Conservation (phyloP, 495 filamentous ascomycete genomes). For the Podospora bellae-mahoneyi region DNA sequence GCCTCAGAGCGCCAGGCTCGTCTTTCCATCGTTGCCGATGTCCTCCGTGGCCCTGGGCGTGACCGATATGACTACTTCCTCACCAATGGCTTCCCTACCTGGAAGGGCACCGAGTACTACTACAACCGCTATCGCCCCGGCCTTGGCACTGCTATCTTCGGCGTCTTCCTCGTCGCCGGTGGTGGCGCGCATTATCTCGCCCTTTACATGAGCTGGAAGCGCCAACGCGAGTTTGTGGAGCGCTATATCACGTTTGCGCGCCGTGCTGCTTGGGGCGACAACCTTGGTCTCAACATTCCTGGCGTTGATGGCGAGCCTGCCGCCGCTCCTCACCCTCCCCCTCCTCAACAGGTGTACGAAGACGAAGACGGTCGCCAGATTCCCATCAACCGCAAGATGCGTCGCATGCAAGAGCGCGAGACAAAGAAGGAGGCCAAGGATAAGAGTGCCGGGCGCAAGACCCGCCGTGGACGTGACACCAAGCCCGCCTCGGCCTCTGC, state of each 20-base stretch:
- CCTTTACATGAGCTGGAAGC: slow-evolving; percentile 78
- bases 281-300: slow-evolving; percentile 44
- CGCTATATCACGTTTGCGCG: slow-evolving; percentile 88
- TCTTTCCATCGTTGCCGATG: slow-evolving; percentile 74
- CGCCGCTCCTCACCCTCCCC: slow-evolving; percentile 34
- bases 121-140: slow-evolving; percentile 91
- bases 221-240: slow-evolving; percentile 85
- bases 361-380: slow-evolving; percentile 48
- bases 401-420: slow-evolving; percentile 80
- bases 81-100: slow-evolving; percentile 86
- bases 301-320: slow-evolving; percentile 54
- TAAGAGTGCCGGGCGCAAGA: slow-evolving; percentile 31
- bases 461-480: slow-evolving; percentile 17
- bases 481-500: slow-evolving; percentile 22
- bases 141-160: slow-evolving; percentile 74
- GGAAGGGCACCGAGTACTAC: slow-evolving; percentile 98
- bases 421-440: slow-evolving; percentile 61
- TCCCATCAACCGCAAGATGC: slow-evolving; percentile 79
- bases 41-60: slow-evolving; percentile 73
- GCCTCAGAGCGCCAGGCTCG: slow-evolving; percentile 78
- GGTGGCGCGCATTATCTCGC: slow-evolving; percentile 82
- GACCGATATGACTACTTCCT: slow-evolving; percentile 96
- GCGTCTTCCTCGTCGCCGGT: slow-evolving; percentile 80
- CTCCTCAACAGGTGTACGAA: slow-evolving; percentile 35
- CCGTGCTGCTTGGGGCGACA: slow-evolving; percentile 77